phyloP scores from a whole-genome alignment of 768 basidiomycete genomes.

The Chalciporus pseudorubinellus region DNA sequence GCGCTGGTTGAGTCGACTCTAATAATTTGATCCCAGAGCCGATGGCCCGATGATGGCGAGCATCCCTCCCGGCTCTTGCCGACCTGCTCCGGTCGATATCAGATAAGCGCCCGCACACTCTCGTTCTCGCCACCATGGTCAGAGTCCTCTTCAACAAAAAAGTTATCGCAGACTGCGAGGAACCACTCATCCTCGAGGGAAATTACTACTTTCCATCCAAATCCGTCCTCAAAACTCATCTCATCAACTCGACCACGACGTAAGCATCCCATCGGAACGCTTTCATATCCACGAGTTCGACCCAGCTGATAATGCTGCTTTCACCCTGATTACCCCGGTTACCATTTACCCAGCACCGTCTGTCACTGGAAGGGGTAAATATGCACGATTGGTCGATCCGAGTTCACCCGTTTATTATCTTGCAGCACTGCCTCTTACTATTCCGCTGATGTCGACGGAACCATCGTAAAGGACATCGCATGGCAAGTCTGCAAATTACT shows the following conservation, averaged over 20 bases:
- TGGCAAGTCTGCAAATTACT: conserved; percentile 44
- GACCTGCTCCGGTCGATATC: conserved; percentile 2
- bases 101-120: not conserved
- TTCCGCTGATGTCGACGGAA: conserved; percentile 49
- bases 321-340: not conserved
- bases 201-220: conserved; percentile 75
- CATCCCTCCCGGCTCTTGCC: conserved; percentile 21
- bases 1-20: not conserved
- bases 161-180: conserved; percentile 56
- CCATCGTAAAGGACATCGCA: conserved; percentile 54
- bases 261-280: conserved; percentile 28
- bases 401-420: not conserved
- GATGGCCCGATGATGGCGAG: conserved; percentile 4
- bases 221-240: conserved; percentile 43
- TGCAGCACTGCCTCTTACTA: conserved; percentile 65
- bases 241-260: conserved; percentile 54
- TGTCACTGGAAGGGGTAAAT: conserved; percentile 75
- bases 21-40: not conserved
- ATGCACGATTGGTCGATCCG: not conserved
- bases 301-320: not conserved
- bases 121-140: conserved; percentile 30
- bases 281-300: not conserved
- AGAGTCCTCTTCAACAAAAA: conserved; percentile 50
- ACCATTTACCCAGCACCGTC: conserved; percentile 36
- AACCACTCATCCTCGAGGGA: conserved; percentile 57